Conservation (phyloP, 2,329 filamentous ascomycete genomes). For the Fusarium irregulare region DNA sequence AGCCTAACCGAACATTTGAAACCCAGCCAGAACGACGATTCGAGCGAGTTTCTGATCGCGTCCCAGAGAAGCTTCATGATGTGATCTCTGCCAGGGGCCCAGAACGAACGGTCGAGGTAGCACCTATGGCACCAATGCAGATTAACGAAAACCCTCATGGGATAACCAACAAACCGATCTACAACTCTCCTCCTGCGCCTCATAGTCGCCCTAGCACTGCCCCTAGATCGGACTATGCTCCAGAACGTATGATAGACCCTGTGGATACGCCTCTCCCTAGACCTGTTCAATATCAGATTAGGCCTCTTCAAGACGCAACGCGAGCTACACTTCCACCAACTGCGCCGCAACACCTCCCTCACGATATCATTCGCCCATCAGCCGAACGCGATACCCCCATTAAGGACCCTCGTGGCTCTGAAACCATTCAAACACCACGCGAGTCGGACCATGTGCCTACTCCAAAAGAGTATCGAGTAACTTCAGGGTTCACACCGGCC, state of each 20-base stretch:
- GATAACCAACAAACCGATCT: background rate
- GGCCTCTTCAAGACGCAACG: slow-evolving; percentile 9
- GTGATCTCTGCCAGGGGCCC: slow-evolving; percentile 2
- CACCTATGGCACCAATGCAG: slow-evolving; percentile 14
- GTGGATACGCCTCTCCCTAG: slow-evolving; percentile 17
- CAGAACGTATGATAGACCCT: slow-evolving; percentile 36
- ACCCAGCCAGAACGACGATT: background rate
- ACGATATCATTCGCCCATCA: slow-evolving; percentile 37
- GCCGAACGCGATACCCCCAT: slow-evolving; percentile 34
- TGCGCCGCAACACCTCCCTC: slow-evolving; percentile 19
- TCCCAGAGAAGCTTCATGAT: slow-evolving; percentile 11
- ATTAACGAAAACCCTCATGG: slow-evolving; percentile 10
- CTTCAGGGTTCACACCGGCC: slow-evolving; percentile 49
- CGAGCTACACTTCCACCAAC: slow-evolving; percentile 29
- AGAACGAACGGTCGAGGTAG: slow-evolving; percentile 15
- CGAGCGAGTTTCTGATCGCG: background rate
- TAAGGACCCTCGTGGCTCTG: slow-evolving; percentile 26
- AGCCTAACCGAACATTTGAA: slow-evolving; percentile 1
- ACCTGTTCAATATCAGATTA: slow-evolving; percentile 16
- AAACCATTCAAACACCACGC: slow-evolving; percentile 24
- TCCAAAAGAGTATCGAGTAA: slow-evolving; percentile 44
- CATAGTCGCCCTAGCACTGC: slow-evolving; percentile 16
- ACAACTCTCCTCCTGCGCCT: background rate
- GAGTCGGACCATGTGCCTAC: slow-evolving; percentile 46
- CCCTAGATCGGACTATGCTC: slow-evolving; percentile 28